Evolutionary conservation across 2,329 filamentous ascomycete genomes (phyloP), one percentile per base, ranked within the genome.

Genomic region (Orbilia brochopaga): DNA sequence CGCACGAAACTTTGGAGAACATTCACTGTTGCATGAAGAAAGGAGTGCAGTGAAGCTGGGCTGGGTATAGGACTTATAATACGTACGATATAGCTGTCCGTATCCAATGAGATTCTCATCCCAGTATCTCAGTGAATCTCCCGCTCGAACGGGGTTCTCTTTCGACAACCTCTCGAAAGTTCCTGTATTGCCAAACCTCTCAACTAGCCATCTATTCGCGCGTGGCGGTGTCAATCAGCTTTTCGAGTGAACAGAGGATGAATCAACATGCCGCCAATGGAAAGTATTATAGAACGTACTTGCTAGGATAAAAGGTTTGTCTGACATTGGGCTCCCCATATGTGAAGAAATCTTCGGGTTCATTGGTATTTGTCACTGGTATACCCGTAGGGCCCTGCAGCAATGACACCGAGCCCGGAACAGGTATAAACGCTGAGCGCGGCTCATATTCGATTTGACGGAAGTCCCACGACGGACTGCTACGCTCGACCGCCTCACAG

Each of bases 71-170:
- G 37, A 42, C 13, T 13, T 4, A 17, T 2, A 6, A 15, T 37
- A 46, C 66, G 19, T 23, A 70, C 66, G 17, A 37, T 53, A 70
- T 44, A 70, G 19, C 19, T 70, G 66, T 30, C 54, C 23, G 23
- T 58, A 63, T 7, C 57, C 53, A n/a, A 19, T 40, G 13, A 35
- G 11, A 6, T 32, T 37, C 11, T 46, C 24, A 2, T 63, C 53
- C 59, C 59, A 70, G 19, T 63, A 64, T 17, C 67, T 46, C 24
- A 72, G 58, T 6, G 53, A 61, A 35, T 72, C 60, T 42, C 67
- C 67, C 2, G 61, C 56, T 15, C 24, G 7, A 17, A 72, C 32
- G 1, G 17, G 23, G 10, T 56, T 72, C 2, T 27, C 37, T 13
- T 21, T 6, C 5, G 56, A 40, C 13, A 72, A 21, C 4, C 15